Evolutionary conservation across 768 basidiomycete species (phyloP).

Genomic region (Leccinum truebloodii): DNA sequence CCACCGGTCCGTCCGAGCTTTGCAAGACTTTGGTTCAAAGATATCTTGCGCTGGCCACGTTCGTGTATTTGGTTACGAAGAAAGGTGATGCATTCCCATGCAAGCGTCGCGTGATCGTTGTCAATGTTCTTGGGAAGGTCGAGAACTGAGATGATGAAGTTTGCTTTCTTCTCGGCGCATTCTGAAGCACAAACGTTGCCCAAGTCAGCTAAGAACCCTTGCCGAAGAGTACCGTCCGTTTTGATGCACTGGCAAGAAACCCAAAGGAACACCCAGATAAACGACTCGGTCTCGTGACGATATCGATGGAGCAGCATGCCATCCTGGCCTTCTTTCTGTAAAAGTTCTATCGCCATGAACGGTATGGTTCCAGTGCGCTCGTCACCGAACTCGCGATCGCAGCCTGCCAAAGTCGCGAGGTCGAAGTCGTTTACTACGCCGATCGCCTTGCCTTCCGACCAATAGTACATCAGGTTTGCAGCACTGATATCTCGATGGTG

Average conservation of each 20-base stretch:
- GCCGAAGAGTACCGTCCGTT: not conserved
- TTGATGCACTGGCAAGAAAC: not conserved
- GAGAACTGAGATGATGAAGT: not conserved
- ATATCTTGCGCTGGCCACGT: no score
- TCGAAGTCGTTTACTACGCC: constrained; percentile 22
- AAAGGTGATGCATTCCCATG: not conserved
- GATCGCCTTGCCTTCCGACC: not conserved
- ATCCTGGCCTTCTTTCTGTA: not conserved
- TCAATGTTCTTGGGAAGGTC: no score
- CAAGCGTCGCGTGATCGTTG: no score
- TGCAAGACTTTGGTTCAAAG: no score
- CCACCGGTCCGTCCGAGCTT: no score
- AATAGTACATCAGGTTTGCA: constrained; percentile 17
- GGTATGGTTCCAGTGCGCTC: constrained; percentile 18
- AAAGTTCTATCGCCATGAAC: constrained; percentile 18
- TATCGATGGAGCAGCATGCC: not conserved
- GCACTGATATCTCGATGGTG: constrained; percentile 17
- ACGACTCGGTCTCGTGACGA: not conserved
- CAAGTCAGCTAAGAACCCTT: not conserved
- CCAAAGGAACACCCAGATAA: constrained; percentile 6
- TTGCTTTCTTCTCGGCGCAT: not conserved
- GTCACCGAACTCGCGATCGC: not conserved
- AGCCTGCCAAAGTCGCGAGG: not conserved
- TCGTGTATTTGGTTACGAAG: not conserved
- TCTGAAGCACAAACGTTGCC: not conserved